Percentiles rank a stretch among this genome's conserved stretches.
phyloP scores from a whole-genome alignment of 176 grass and related monocot genomes.

The Aegilops bicornis region DNA sequence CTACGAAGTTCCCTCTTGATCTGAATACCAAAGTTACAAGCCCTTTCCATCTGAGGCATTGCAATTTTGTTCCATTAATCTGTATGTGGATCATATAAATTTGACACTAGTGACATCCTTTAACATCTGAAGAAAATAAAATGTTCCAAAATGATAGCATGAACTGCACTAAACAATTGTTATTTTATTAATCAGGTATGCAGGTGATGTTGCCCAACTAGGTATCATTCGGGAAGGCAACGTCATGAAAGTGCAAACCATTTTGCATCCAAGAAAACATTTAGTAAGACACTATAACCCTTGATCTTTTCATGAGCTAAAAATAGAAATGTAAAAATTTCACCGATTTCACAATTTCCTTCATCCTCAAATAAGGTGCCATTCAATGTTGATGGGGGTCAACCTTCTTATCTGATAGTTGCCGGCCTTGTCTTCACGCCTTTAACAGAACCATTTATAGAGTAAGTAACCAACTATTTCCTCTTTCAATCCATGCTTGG shows the following conservation, averaged over 20 bases:
- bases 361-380: conserved; percentile 70
- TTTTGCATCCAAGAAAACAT: conserved; percentile 75
- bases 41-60: conserved; percentile 10
- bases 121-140: background rate
- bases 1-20: background rate
- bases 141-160: background rate
- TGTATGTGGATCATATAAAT: conserved; percentile 19
- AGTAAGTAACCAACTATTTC: conserved; percentile 53
- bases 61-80: background rate
- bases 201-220: conserved; percentile 83
- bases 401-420: conserved; percentile 95
- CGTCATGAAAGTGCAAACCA: conserved; percentile 74
- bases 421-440: conserved; percentile 97
- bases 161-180: conserved; percentile 6
- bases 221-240: conserved; percentile 85
- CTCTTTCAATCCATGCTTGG: conserved; percentile 17
- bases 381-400: conserved; percentile 71
- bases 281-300: conserved; percentile 47
- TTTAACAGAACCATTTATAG: conserved; percentile 91
- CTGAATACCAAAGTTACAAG: conserved; percentile 10
- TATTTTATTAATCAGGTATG: conserved; percentile 63
- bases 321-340: conserved; percentile 29
- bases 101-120: conserved; percentile 6
- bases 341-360: background rate
- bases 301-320: conserved; percentile 12